phyloP scores from a whole-genome alignment of 2,329 filamentous ascomycete genomes.

The Claviceps africana region DNA sequence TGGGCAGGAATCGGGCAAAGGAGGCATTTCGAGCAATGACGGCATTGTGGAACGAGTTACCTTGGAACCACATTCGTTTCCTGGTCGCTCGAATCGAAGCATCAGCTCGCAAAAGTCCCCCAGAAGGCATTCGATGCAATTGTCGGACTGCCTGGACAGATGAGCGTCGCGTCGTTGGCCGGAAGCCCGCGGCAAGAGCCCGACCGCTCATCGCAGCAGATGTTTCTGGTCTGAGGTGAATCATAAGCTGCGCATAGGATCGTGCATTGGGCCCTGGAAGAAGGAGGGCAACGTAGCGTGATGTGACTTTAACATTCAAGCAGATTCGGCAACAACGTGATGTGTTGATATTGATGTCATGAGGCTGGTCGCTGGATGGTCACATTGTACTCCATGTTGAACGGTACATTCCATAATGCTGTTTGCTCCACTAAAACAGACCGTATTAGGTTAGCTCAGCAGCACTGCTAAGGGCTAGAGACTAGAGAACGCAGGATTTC shows the following conservation, averaged over 20 bases:
- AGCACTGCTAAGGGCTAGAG: too few relatives aligned
- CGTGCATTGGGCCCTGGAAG: not conserved
- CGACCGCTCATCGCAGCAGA: constrained; percentile 21
- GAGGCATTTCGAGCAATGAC: constrained; percentile 50
- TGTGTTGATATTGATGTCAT: not conserved
- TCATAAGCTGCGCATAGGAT: not conserved
- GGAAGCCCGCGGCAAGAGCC: constrained; percentile 53
- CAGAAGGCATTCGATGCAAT: constrained; percentile 52
- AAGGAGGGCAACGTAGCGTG: not conserved
- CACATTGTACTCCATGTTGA: too few relatives aligned
- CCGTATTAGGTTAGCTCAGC: not conserved
- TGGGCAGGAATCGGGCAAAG: constrained; percentile 58
- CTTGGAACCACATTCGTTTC: constrained; percentile 60
- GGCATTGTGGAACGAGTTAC: constrained; percentile 73
- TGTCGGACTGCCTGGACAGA: constrained; percentile 43
- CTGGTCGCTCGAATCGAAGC: constrained; percentile 45
- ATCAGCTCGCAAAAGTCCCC: constrained; percentile 55
- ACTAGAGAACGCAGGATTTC: too few relatives aligned
- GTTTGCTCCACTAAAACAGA: not conserved
- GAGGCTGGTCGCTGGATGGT: not conserved
- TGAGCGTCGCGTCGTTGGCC: constrained; percentile 50
- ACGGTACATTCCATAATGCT: too few relatives aligned
- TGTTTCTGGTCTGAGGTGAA: not conserved
- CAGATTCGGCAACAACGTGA: not conserved
- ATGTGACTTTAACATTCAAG: not conserved